Conservation (phyloP, 345 rosid genomes). For the Ceriops tagal region DNA sequence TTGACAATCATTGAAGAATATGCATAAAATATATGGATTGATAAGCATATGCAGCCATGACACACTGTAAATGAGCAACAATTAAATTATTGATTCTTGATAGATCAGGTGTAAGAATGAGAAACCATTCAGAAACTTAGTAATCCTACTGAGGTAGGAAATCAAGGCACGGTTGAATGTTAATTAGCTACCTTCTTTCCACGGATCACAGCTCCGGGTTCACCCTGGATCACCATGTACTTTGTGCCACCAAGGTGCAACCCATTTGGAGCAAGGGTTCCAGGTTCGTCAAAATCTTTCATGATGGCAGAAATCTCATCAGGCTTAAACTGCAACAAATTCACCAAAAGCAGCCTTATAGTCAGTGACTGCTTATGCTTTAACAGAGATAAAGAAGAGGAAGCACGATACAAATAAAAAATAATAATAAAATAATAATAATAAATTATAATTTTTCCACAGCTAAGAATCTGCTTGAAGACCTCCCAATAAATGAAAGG, state of each 20-base stretch:
- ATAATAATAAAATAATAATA: no score
- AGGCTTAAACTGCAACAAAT: conserved; percentile 15
- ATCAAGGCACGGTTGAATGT: no score
- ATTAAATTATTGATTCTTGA: neutral
- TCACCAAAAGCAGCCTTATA: neutral
- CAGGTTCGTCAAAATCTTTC: conserved; percentile 28
- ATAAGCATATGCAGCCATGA: neutral
- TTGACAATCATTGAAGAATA: neutral
- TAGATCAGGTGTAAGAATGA: neutral
- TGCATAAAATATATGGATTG: neutral
- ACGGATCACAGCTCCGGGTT: conserved; percentile 25
- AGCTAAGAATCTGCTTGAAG: no score
- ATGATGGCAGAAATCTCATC: conserved; percentile 22
- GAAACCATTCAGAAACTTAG: neutral
- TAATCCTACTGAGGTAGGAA: neutral
- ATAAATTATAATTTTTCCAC: no score
- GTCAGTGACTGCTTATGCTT: neutral
- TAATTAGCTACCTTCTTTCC: conserved; percentile 22
- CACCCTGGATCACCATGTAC: conserved; percentile 31
- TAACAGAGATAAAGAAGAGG: no score
- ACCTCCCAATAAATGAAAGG: no score
- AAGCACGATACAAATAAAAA: no score
- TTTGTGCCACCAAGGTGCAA: conserved; percentile 22
- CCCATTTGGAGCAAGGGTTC: conserved; percentile 21
- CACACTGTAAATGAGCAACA: neutral